Conservation (phyloP, 768 basidiomycete species). For the Mrakia frigida region DNA sequence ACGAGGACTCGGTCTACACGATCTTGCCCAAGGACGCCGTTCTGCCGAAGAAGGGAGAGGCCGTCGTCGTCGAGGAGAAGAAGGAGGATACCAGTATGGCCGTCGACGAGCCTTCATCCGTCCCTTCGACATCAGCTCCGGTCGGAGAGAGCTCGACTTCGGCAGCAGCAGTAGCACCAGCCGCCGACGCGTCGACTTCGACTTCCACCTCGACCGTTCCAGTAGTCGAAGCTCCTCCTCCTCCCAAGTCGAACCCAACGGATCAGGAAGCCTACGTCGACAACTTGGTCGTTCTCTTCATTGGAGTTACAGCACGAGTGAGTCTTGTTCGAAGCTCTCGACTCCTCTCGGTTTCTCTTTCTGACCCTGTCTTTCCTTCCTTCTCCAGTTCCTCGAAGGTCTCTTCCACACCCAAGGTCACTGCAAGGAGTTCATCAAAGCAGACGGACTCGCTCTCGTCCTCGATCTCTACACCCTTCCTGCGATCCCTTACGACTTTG, state of each 20-base stretch:
- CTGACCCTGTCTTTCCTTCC: not conserved
- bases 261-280: conserved; percentile 45
- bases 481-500: conserved; percentile 83
- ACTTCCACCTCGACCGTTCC: not conserved
- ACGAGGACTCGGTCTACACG: conserved; percentile 31
- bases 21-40: conserved; percentile 21
- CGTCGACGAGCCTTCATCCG: not conserved
- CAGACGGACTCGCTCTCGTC: conserved; percentile 67
- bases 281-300: conserved; percentile 68
- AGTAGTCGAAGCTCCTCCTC: not conserved
- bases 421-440: conserved; percentile 79
- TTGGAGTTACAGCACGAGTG: conserved; percentile 72
- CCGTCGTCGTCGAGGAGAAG: conserved; percentile 1
- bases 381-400: conserved; percentile 76
- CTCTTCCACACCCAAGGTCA: conserved; percentile 87
- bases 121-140: not conserved
- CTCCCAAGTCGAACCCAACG: conserved; percentile 18
- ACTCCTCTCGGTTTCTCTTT: not conserved
- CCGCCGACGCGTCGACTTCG: conserved; percentile 1
- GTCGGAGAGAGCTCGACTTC: not conserved
- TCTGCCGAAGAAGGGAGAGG: conserved; percentile 1
- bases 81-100: not conserved
- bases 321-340: conserved; percentile 37
- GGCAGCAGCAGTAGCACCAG: not conserved
- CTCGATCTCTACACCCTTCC: conserved; percentile 74